These are phyloP conservation scores for Casaregolazyma lundiana DNA, from an alignment of 1,139 yeast genomes.

Conservation along the genomic window DNA sequence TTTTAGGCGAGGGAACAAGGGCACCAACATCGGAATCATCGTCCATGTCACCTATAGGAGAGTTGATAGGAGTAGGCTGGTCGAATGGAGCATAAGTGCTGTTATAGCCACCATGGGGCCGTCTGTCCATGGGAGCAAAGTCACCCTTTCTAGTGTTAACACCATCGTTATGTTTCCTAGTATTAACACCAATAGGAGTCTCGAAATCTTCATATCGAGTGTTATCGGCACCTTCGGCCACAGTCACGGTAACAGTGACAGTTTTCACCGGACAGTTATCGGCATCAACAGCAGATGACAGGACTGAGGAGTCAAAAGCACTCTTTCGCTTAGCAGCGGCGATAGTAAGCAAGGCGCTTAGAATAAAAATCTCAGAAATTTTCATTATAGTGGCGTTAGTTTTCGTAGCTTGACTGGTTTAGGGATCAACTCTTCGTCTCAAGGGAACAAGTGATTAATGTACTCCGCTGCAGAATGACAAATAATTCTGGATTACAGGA, in stretches of 20 bases:
- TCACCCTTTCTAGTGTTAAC: not conserved
- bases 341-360: constrained; percentile 21
- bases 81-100: not conserved
- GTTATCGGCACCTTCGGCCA: not conserved
- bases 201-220: too few species aligned
- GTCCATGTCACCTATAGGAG: too few species aligned
- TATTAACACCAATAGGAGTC: not conserved
- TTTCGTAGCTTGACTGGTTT: too few species aligned
- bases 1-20: too few species aligned
- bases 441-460: too few species aligned
- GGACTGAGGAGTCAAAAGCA: not conserved
- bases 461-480: too few species aligned
- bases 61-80: not conserved
- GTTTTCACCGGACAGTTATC: not conserved
- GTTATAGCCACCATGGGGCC: not conserved
- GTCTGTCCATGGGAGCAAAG: not conserved
- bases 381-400: too few species aligned
- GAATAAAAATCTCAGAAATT: not conserved
- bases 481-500: not conserved
- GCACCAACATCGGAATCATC: too few species aligned
- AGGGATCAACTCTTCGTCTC: too few species aligned
- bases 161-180: not conserved
- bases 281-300: not conserved
- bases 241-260: not conserved
- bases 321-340: constrained; percentile 21